phyloP scores from a whole-genome alignment of 345 rosid genomes.

The Citrus glauca region DNA sequence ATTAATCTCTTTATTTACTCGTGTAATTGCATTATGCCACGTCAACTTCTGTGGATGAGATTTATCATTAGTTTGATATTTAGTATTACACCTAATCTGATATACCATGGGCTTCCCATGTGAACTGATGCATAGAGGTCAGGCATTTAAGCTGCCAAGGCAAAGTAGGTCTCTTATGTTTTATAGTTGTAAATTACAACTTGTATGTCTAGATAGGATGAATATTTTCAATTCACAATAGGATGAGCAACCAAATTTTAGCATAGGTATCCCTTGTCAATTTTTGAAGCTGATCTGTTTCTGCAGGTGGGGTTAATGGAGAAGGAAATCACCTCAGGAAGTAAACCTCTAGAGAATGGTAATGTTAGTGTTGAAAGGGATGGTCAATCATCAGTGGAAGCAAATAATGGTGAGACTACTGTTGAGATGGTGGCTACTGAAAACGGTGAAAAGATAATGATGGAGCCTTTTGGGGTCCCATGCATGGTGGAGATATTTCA shows the following conservation, averaged over 20 bases:
- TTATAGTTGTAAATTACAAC: neutral
- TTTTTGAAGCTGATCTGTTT: conserved; percentile 19
- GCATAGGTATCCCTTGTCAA: neutral
- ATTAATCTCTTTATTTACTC: neutral
- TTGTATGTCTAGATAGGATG: neutral
- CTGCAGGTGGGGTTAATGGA: conserved; percentile 40
- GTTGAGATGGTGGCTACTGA: conserved; percentile 32
- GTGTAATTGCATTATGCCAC: neutral
- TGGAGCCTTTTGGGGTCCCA: conserved; percentile 63
- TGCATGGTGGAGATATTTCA: conserved; percentile 79
- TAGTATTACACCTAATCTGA: neutral
- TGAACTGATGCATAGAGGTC: neutral
- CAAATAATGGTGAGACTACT: conserved; percentile 23
- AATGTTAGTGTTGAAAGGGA: conserved; percentile 26
- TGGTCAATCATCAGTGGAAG: conserved; percentile 30
- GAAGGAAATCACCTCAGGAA: conserved; percentile 31
- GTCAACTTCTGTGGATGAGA: neutral
- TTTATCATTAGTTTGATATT: neutral
- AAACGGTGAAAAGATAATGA: conserved; percentile 40
- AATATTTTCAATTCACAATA: neutral
- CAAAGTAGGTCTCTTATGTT: neutral
- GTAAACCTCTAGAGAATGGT: conserved; percentile 44
- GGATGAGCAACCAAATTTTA: neutral
- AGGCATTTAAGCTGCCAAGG: neutral
- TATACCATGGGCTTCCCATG: neutral